phyloP scores from a whole-genome alignment of 75 land plant genomes.

The Cupressus sempervirens region DNA sequence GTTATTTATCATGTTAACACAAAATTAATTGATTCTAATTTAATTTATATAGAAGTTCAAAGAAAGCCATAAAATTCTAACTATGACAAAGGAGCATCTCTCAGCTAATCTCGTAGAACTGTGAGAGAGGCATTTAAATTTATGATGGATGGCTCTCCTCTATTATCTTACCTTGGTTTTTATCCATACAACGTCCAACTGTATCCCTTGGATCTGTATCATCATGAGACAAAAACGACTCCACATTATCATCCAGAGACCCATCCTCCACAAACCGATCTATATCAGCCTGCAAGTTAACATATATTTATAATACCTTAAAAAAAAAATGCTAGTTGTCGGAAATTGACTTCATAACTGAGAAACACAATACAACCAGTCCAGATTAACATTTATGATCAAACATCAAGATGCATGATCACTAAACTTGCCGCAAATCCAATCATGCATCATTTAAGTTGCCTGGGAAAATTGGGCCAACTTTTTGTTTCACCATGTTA shows the following conservation, averaged over 20 bases:
- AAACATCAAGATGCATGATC: not conserved
- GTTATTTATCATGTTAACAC: not conserved
- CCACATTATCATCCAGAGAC: slow-evolving; percentile 88
- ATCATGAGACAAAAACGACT: slow-evolving; percentile 90
- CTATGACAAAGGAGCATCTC: slow-evolving; percentile 3
- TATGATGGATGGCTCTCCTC: not conserved
- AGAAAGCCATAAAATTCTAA: not conserved
- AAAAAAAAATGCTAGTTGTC: slow-evolving; percentile 24
- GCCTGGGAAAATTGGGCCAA: not conserved
- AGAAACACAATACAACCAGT: not conserved
- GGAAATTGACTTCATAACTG: not conserved
- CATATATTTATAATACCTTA: slow-evolving; percentile 46
- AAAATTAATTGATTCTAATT: not conserved
- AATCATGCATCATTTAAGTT: not conserved
- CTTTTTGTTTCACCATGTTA: not conserved
- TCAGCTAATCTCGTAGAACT: not conserved
- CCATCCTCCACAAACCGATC: slow-evolving; percentile 84
- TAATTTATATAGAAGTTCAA: not conserved
- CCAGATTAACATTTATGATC: not conserved
- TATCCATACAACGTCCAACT: slow-evolving; percentile 85
- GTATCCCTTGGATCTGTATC: slow-evolving; percentile 84
- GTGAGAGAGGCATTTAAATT: not conserved
- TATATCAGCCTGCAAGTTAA: slow-evolving; percentile 69
- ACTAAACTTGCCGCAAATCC: not conserved
- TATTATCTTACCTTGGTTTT: slow-evolving; percentile 63